These are phyloP conservation scores for Colletotrichum higginsianum DNA, from an alignment of 2,329 filamentous ascomycete species.

Conservation along the genomic window DNA sequence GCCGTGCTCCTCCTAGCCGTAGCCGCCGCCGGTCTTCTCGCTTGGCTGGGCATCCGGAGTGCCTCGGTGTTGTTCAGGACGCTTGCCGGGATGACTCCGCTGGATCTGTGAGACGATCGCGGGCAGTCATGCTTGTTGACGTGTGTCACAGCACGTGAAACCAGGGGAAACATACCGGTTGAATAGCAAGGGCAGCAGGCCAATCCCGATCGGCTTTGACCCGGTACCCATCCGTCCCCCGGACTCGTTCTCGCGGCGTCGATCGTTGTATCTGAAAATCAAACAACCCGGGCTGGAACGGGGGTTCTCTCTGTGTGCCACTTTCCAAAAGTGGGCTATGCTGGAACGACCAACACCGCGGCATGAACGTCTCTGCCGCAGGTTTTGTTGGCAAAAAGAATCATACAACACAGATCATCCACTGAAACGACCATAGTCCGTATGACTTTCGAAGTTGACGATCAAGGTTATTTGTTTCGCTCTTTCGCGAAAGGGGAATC, in stretches of 20 bases:
- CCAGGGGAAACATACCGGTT: not conserved
- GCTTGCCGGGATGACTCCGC: conserved; percentile 15
- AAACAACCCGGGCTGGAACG: conserved; percentile 17
- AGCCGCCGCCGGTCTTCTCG: conserved; percentile 47
- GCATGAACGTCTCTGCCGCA: conserved; percentile 27
- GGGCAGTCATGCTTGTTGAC: not conserved
- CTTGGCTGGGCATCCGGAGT: conserved; percentile 46
- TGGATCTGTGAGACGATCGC: not conserved
- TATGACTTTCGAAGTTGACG: not conserved
- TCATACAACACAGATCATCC: not conserved
- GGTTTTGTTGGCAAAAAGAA: not conserved
- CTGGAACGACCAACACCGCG: not conserved
- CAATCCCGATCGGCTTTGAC: conserved; percentile 22
- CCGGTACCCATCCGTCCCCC: not conserved
- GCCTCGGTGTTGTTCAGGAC: conserved; percentile 31
- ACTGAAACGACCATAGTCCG: conserved; percentile 9
- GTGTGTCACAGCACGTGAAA: not conserved
- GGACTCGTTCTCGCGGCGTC: conserved; percentile 7
- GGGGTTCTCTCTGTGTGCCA: not conserved
- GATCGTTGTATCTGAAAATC: conserved; percentile 32
- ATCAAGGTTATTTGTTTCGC: conserved; percentile 34
- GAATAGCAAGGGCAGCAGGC: conserved; percentile 1
- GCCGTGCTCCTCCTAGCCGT: conserved; percentile 59
- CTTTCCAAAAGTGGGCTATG: conserved; percentile 2
- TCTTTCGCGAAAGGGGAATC: conserved; percentile 27